Conservation (phyloP, 352 stramenopile genomes). For the Pythium phragmiticola region DNA sequence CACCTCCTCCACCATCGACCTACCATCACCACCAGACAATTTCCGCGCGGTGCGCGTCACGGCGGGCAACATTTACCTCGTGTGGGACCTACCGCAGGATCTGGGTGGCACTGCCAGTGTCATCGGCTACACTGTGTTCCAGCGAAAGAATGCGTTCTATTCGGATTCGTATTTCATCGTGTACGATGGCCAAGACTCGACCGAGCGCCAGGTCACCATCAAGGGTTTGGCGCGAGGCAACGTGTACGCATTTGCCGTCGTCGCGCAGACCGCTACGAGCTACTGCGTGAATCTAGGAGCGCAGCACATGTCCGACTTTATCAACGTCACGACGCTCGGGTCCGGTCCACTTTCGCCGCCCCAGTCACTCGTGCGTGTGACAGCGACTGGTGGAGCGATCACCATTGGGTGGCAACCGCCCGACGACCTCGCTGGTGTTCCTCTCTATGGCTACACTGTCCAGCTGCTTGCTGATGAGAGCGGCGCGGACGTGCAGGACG, state of each 20-base stretch:
- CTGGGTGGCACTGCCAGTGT: constrained; percentile 42
- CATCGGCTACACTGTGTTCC: constrained; percentile 55
- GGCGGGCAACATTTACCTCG: constrained; percentile 50
- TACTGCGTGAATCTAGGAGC: constrained; percentile 39
- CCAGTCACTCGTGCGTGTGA: constrained; percentile 20
- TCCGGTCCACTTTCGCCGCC: constrained; percentile 36
- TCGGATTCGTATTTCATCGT: constrained; percentile 36
- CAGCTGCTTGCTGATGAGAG: constrained; percentile 19
- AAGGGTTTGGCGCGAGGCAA: constrained; percentile 33
- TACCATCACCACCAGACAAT: constrained; percentile 45
- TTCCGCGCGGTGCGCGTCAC: constrained; percentile 38
- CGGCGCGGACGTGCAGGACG: not conserved
- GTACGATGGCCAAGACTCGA: constrained; percentile 56
- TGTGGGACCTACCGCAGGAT: constrained; percentile 51
- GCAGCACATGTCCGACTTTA: constrained; percentile 27
- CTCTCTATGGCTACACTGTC: constrained; percentile 41
- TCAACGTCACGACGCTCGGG: constrained; percentile 35
- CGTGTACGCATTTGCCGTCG: constrained; percentile 44
- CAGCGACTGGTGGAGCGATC: constrained; percentile 41
- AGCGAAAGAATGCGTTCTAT: constrained; percentile 27
- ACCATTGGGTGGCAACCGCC: constrained; percentile 45
- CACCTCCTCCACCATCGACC: constrained; percentile 30
- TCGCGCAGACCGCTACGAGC: constrained; percentile 46
- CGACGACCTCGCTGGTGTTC: constrained; percentile 48
- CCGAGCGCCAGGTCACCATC: constrained; percentile 20